Evolutionary conservation across 257 asterid genomes (phyloP), one percentile per base, ranked within the genome.

Genomic region (Oldenlandia corymbosa): DNA sequence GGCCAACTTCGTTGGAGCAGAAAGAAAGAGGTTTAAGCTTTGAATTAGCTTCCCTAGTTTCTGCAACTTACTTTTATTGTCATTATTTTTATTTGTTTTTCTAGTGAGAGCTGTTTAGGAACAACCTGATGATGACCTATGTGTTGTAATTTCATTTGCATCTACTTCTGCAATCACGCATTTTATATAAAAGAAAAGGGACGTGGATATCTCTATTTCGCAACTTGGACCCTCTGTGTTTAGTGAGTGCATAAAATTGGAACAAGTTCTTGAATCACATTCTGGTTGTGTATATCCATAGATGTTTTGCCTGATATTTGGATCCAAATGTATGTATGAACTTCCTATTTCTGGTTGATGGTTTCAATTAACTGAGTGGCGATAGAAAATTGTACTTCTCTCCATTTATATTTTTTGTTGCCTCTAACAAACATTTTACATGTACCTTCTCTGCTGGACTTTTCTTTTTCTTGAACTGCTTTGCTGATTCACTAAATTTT

Each of bases 1-100:
- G 99, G 99, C 64, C 88, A 81, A 55, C 76, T 84, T 73, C 88
- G 96, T 23, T 93, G 99, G 96, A 79, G 76, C 73, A 82, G 96
- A 80, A 84, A 83, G 84, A 77, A 80, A 32, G 99, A 90, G 95
- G 97, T 87, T 36, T 45, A 21, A 51, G 62, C n/a, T n/a, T n/a
- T n/a, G n/a, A n/a, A n/a, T n/a, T n/a, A n/a, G 41, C 50, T 54
- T 45, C 39, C 28, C 48, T 30, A 23, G 10, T 52, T 17, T 31
- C 53, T 18, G 52, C 46, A 39, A 60, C n/a, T 66, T n/a, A n/a
- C n/a, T n/a, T n/a, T n/a, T n/a, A n/a, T n/a, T n/a, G n/a, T n/a
- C n/a, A n/a, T n/a, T n/a, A n/a, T n/a, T n/a, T n/a, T n/a, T n/a
- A n/a, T n/a, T n/a, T n/a, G n/a, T n/a, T n/a, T n/a, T n/a, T n/a